phyloP scores from a whole-genome alignment of 1,139 yeast genomes.

The Petasospora fabianii region DNA sequence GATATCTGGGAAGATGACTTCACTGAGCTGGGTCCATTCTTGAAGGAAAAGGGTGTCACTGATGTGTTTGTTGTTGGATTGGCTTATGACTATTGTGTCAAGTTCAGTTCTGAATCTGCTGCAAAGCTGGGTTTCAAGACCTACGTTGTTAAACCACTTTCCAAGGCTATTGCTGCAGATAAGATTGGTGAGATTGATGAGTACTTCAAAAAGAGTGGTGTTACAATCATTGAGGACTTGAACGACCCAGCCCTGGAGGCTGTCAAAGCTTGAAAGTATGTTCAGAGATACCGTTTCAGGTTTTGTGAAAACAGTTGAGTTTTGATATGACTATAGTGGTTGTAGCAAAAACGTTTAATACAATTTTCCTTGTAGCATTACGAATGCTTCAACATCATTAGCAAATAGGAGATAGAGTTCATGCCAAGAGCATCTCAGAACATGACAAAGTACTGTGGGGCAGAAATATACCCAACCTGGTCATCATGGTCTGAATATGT shows the following conservation, averaged over 20 bases:
- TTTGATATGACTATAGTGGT: too few species aligned
- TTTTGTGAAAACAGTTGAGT: too few species aligned
- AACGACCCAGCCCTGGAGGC: conserved; percentile 6
- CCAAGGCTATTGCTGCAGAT: conserved; percentile 44
- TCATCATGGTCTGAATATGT: too few species aligned
- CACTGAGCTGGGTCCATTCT: conserved; percentile 56
- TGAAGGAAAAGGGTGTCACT: conserved; percentile 44
- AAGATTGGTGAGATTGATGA: conserved; percentile 24
- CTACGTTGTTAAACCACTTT: conserved; percentile 52
- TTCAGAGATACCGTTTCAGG: background rate
- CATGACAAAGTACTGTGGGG: too few species aligned
- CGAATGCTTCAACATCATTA: too few species aligned
- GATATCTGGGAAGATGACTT: conserved; percentile 74
- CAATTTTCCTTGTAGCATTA: too few species aligned
- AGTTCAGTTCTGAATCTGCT: conserved; percentile 70
- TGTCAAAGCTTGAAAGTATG: background rate
- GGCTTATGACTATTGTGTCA: conserved; percentile 85
- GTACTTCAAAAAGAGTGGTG: conserved; percentile 16
- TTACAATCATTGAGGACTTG: conserved; percentile 17
- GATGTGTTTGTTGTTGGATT: conserved; percentile 75
- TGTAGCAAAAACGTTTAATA: too few species aligned
- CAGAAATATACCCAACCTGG: too few species aligned
- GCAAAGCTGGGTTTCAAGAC: conserved; percentile 59
- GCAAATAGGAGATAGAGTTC: too few species aligned
- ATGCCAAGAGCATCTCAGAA: too few species aligned